Evolutionary conservation across 371 early-diverging fungal species (phyloP), one percentile per base, ranked within the genome.

Genomic region (Circinella minor): DNA sequence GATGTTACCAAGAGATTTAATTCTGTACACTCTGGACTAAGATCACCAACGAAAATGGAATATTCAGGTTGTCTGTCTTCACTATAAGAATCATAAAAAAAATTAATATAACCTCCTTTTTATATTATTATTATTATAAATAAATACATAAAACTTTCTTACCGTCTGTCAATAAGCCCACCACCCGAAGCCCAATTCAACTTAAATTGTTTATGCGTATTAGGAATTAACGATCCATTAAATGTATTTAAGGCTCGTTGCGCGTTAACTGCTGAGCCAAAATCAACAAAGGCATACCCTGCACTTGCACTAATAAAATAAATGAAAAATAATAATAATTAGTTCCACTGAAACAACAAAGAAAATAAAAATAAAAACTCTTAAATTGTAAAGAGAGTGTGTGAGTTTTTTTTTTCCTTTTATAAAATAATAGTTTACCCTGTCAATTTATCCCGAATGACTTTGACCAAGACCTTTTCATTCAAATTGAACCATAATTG

Each of bases 31-130:
- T 93, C 92, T 49, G 88, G 87, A 11, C 88, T 88, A 43, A 95
- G 76, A 78, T 95, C 96, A 61, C 96, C 96, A 39, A 95, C 94
- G 85, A 94, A 95, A 47, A 94, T 82, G 27, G 92, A 91, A 76
- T 82, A 93, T 76, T 95, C 96, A 27, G 90, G 90, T 39, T 79
- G 82, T 57, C 83, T 72, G 60, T 87, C 86, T 71, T 86, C 83
- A 66, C 85, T 83, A 43, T 61, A 61, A 27, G 27, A 27, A 43
- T 54, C 38, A 55, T n/a, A 2, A 51, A 51, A 13, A 7, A 51
- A 51, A 13, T 5, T 51, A 51, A 51, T n/a, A 51, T 5, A 13
- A 13, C 51, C 51, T 51, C 8, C 15, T 51, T 51, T 51, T 51
- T 51, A 13, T 51, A 27, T 27, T 27, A 27, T 27, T 27, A 27